Conservation (phyloP, 495 filamentous ascomycete genomes). For the Parmelia sp. region DNA sequence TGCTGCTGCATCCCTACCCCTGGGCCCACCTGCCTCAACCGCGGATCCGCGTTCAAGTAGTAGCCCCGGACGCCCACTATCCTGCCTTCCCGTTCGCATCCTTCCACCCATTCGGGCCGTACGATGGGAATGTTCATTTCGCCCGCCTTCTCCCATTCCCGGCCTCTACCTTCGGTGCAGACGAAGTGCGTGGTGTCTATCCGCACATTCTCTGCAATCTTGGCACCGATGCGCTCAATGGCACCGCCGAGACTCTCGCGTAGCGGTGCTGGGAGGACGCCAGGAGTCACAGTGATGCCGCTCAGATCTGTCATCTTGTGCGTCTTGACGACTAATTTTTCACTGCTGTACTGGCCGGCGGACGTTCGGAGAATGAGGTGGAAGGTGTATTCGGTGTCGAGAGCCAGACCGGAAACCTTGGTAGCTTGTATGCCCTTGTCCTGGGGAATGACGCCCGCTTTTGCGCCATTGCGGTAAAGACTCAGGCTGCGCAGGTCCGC, state of each 20-base stretch:
- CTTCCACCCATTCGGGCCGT: conserved; percentile 93
- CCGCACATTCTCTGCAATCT: conserved; percentile 80
- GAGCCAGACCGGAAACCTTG: conserved; percentile 93
- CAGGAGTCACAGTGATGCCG: conserved; percentile 91
- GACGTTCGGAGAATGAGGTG: conserved; percentile 84
- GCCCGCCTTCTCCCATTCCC: conserved; percentile 87
- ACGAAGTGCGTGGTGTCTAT: conserved; percentile 99
- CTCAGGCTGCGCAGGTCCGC: conserved; percentile 81
- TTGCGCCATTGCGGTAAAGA: conserved; percentile 90
- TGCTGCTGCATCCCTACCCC: conserved; percentile 29
- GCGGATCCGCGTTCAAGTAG: conserved; percentile 84
- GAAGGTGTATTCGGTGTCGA: conserved; percentile 93
- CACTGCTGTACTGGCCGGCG: conserved; percentile 78
- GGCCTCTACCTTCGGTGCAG: conserved; percentile 87
- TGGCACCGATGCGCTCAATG: conserved; percentile 84
- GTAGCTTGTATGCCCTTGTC: conserved; percentile 81
- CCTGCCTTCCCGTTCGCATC: conserved; percentile 85
- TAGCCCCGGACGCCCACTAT: conserved; percentile 93
- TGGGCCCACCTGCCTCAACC: conserved; percentile 51
- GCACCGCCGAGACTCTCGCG: conserved; percentile 67
- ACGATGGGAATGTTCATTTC: conserved; percentile 99
- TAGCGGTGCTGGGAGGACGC: conserved; percentile 68
- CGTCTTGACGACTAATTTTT: conserved; percentile 78
- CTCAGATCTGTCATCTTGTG: conserved; percentile 99
- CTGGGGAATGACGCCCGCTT: conserved; percentile 87